Evolutionary conservation across 352 stramenopile species (phyloP).

Genomic region (Phytophthora vignae): DNA sequence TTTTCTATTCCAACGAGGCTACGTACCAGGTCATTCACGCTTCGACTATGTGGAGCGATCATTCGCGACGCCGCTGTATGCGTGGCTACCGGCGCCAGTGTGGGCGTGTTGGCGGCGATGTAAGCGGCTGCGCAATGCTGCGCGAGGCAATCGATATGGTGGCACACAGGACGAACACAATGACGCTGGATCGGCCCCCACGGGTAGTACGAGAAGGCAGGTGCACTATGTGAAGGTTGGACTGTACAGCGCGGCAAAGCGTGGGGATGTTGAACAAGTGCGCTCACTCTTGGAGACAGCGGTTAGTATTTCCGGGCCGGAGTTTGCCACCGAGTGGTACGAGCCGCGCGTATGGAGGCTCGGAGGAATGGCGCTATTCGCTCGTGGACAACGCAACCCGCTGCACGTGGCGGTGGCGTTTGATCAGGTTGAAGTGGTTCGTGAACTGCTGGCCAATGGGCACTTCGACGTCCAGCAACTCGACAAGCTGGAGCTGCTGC

Average conservation of each 20-base stretch:
- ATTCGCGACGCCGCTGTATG: conserved; percentile 53
- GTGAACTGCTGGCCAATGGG: conserved; percentile 61
- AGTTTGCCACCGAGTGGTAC: conserved; percentile 80
- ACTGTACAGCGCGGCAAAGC: conserved; percentile 73
- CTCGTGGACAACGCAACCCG: conserved; percentile 65
- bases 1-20: conserved; percentile 77
- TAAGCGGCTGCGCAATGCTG: conserved; percentile 17
- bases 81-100: conserved; percentile 40
- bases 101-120: conserved; percentile 38
- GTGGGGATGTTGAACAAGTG: conserved; percentile 65
- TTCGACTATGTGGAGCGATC: conserved; percentile 75
- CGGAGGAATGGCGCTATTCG: conserved; percentile 35
- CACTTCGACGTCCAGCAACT: conserved; percentile 75
- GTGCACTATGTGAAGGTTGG: conserved; percentile 58
- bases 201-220: conserved; percentile 35
- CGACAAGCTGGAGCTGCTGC: conserved; percentile 81
- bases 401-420: conserved; percentile 81
- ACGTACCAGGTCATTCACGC: conserved; percentile 58
- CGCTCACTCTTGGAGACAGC: conserved; percentile 54
- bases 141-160: conserved; percentile 9
- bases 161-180: conserved; percentile 12
- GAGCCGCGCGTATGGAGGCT: conserved; percentile 33
- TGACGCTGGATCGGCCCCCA: conserved; percentile 2
- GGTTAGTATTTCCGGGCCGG: conserved; percentile 58
- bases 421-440: conserved; percentile 69